Conservation (phyloP, 192 early-diverging fungal species). For the Backusella liffmaniae region DNA sequence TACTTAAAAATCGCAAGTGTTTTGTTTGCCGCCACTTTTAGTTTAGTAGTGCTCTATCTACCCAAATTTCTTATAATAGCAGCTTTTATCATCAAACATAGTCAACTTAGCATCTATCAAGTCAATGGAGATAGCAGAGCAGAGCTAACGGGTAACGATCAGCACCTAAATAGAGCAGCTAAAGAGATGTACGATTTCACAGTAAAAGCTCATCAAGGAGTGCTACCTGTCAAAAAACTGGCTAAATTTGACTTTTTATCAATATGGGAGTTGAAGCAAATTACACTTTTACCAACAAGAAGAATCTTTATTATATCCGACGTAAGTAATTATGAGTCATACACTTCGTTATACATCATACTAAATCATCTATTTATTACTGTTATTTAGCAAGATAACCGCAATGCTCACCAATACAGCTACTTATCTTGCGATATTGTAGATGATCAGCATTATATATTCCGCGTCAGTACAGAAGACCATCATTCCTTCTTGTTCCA, state of each 20-base stretch:
- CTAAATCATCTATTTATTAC: not conserved
- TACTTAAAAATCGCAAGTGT: constrained; percentile 20
- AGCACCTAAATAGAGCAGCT: not conserved
- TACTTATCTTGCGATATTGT: constrained; percentile 10
- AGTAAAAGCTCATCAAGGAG: constrained; percentile 20
- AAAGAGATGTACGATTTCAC: constrained; percentile 18
- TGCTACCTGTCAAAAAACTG: constrained; percentile 30
- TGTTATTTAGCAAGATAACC: not conserved
- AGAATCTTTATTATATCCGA: constrained; percentile 19
- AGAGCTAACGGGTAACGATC: not conserved
- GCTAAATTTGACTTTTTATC: constrained; percentile 22
- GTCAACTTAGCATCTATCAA: not conserved
- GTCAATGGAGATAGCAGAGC: not conserved
- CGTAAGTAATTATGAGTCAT: constrained; percentile 14
- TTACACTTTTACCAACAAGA: constrained; percentile 24
- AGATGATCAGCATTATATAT: not conserved
- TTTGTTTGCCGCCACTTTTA: constrained; percentile 18
- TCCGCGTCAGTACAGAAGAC: constrained; percentile 11
- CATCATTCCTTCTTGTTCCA: constrained; percentile 14
- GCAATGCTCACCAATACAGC: not conserved
- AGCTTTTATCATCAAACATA: not conserved
- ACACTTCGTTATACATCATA: not conserved
- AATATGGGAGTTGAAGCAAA: constrained; percentile 31
- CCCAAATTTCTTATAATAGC: constrained; percentile 8
- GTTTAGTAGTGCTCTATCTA: constrained; percentile 13